These are phyloP conservation scores for Endocladia muricata DNA, from an alignment of 31 red algal genomes.

Conservation along the genomic window DNA sequence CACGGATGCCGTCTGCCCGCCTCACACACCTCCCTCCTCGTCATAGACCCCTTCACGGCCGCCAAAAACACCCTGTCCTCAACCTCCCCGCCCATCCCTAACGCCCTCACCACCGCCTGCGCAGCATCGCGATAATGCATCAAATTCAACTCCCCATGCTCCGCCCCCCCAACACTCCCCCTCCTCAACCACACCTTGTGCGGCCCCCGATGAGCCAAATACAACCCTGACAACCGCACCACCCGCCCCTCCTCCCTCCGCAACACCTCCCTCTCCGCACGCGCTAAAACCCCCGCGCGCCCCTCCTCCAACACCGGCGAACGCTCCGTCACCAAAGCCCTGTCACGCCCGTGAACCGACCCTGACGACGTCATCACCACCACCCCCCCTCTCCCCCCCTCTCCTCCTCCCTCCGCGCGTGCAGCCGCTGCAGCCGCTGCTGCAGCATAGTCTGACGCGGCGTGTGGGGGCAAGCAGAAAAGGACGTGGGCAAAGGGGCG, in stretches of 20 bases:
- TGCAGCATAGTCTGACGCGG: slow-evolving; percentile 26
- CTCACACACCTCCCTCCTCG: slow-evolving; percentile 34
- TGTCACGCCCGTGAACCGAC: slow-evolving; percentile 37
- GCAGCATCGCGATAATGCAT: slow-evolving; percentile 90
- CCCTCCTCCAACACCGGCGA: neutral
- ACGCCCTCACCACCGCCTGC: slow-evolving; percentile 48
- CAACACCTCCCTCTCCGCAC: slow-evolving; percentile 38
- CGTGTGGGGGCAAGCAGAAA: slow-evolving; percentile 71
- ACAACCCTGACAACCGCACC: slow-evolving; percentile 72
- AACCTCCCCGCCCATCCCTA: neutral
- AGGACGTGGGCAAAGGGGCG: slow-evolving; percentile 34
- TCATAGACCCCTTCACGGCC: slow-evolving; percentile 21
- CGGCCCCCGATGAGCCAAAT: slow-evolving; percentile 63
- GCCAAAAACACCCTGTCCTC: slow-evolving; percentile 33
- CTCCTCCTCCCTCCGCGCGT: neutral
- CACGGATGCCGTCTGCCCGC: slow-evolving; percentile 25
- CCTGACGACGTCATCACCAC: slow-evolving; percentile 80
- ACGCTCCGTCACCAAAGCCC: slow-evolving; percentile 2
- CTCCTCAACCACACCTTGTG: slow-evolving; percentile 60
- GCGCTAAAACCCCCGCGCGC: neutral
- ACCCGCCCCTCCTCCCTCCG: slow-evolving; percentile 23
- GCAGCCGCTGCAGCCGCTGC: slow-evolving; percentile 32
- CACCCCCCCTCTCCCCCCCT: neutral
- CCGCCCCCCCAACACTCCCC: slow-evolving; percentile 21
- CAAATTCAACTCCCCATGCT: slow-evolving; percentile 49